Evolutionary conservation across 1,284 basidiomycete genomes (phyloP).

Genomic region (Chondrostereum purpureum): DNA sequence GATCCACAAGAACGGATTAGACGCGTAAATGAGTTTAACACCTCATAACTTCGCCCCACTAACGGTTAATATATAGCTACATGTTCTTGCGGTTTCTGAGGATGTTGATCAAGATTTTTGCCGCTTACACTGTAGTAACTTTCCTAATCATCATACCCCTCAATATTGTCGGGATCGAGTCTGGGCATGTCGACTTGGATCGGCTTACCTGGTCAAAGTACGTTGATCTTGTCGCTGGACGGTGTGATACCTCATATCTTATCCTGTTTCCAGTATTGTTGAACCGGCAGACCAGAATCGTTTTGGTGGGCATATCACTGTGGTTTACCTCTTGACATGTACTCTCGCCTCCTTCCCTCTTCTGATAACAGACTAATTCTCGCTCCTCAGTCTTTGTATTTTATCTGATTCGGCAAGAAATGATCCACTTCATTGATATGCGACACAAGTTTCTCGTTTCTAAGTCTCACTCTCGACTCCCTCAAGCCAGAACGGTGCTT

Average conservation of each 20-base stretch:
- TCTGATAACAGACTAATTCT: conserved; percentile 1
- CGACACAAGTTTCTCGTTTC: conserved; percentile 68
- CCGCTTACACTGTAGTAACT: conserved; percentile 56
- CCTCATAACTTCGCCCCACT: neutral
- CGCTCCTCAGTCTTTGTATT: conserved; percentile 52
- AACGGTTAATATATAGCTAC: conserved; percentile 23
- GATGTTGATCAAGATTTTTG: conserved; percentile 59
- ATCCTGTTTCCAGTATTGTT: conserved; percentile 25
- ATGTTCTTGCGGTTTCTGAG: conserved; percentile 66
- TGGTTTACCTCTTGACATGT: conserved; percentile 43
- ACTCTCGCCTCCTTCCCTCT: conserved; percentile 12
- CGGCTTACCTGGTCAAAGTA: conserved; percentile 45
- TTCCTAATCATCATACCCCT: conserved; percentile 58
- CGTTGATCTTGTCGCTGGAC: conserved; percentile 15
- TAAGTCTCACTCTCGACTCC: conserved; percentile 51
- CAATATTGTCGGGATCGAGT: conserved; percentile 42
- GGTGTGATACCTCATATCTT: neutral
- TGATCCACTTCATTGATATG: conserved; percentile 56
- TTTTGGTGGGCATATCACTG: conserved; percentile 40
- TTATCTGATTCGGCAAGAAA: conserved; percentile 63
- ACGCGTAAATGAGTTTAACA: conserved; percentile 53
- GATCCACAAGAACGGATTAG: conserved; percentile 59
- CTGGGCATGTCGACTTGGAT: conserved; percentile 27
- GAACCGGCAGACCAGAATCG: conserved; percentile 29
- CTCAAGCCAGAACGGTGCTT: conserved; percentile 74